phyloP scores from a whole-genome alignment of 192 early-diverging fungal species.

The Ramicandelaber brevisporus region DNA sequence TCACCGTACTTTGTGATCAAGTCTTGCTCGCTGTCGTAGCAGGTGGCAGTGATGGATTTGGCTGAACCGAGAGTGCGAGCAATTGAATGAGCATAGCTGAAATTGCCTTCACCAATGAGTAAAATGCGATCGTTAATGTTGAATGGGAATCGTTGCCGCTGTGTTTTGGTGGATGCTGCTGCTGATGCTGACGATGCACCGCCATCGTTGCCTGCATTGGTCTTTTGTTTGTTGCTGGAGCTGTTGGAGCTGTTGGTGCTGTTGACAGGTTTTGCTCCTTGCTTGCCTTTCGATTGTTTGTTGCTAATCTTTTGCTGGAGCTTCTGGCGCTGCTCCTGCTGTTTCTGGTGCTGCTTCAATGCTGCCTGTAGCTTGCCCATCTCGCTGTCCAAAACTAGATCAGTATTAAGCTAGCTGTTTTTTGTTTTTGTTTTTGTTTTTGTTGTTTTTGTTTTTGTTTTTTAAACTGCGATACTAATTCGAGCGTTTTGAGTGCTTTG shows the following conservation, averaged over 20 bases:
- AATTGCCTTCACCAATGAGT: conserved; percentile 81
- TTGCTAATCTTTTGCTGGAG: background rate
- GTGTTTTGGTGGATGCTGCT: conserved; percentile 1
- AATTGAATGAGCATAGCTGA: conserved; percentile 62
- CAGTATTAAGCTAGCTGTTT: too few species aligned
- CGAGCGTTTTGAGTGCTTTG: too few species aligned
- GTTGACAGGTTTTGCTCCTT: conserved; percentile 3
- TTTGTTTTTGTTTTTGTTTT: too few species aligned
- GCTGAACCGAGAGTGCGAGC: conserved; percentile 25
- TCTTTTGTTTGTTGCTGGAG: conserved; percentile 2
- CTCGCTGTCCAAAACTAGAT: too few species aligned
- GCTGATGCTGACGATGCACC: conserved; percentile 1
- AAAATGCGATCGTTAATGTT: conserved; percentile 28
- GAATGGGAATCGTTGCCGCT: conserved; percentile 17
- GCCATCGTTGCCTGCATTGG: conserved; percentile 2
- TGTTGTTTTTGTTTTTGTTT: too few species aligned
- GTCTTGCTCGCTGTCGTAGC: conserved; percentile 39
- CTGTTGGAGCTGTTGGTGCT: conserved; percentile 1
- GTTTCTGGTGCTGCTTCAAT: conserved; percentile 4
- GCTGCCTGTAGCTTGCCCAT: conserved; percentile 4
- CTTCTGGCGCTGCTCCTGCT: conserved; percentile 3
- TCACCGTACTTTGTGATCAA: conserved; percentile 55
- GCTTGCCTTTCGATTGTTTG: conserved; percentile 1
- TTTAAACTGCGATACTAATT: too few species aligned
- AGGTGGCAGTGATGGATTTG: conserved; percentile 42